Evolutionary conservation across 2,329 filamentous ascomycete genomes (phyloP).

Genomic region (Sporothrix humicola): DNA sequence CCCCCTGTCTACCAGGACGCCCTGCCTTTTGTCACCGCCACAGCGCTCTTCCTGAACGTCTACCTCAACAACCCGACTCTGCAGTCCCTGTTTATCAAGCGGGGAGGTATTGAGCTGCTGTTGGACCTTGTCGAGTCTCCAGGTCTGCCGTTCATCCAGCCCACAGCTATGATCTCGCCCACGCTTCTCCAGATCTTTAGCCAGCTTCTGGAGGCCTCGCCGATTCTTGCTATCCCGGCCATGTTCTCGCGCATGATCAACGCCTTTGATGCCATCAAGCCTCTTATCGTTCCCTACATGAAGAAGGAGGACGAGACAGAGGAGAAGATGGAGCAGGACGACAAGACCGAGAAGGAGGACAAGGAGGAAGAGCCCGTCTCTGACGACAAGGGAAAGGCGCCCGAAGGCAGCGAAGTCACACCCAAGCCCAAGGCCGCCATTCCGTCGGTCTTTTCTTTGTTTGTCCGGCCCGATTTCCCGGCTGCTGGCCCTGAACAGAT

Average conservation of each 20-base stretch:
- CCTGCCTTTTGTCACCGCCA: slow-evolving; percentile 74
- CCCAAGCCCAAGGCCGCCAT: not conserved
- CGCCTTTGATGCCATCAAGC: slow-evolving; percentile 70
- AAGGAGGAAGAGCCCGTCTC: not conserved
- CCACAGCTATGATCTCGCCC: slow-evolving; percentile 69
- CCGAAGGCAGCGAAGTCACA: not conserved
- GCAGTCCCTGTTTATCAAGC: slow-evolving; percentile 75
- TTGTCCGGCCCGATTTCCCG: slow-evolving; percentile 57
- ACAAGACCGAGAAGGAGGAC: not conserved
- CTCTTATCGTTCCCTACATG: slow-evolving; percentile 59
- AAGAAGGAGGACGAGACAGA: slow-evolving; percentile 40
- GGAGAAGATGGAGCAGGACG: not conserved
- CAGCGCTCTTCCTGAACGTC: slow-evolving; percentile 74
- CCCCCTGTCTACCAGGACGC: slow-evolving; percentile 49
- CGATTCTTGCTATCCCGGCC: slow-evolving; percentile 80
- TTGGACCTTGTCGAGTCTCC: slow-evolving; percentile 84
- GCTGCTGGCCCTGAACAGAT: slow-evolving; percentile 47
- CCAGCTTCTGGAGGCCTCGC: slow-evolving; percentile 78
- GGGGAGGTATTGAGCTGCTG: slow-evolving; percentile 80
- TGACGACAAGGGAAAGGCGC: slow-evolving; percentile 5
- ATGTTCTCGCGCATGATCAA: slow-evolving; percentile 75
- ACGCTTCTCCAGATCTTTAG: slow-evolving; percentile 76
- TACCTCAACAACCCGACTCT: slow-evolving; percentile 78
- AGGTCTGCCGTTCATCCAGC: slow-evolving; percentile 76
- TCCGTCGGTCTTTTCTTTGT: slow-evolving; percentile 71